Evolutionary conservation across 2,329 filamentous ascomycete species (phyloP), one percentile per base, ranked within the genome.

Genomic region (Colletotrichum cereale): DNA sequence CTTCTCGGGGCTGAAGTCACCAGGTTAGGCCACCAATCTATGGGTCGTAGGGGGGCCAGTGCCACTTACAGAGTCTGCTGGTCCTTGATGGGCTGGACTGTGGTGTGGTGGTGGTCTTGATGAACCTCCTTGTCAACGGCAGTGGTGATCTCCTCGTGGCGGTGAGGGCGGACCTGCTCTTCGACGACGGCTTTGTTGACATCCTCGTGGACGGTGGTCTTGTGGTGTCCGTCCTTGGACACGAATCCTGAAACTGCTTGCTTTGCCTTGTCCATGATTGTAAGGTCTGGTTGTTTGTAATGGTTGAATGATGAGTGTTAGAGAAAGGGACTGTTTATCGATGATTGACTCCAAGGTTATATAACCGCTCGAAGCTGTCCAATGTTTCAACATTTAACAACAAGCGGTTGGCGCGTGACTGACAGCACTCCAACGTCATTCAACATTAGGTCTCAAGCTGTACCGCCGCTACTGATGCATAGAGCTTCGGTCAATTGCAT

Each of bases 41-140:
- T n/a, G 75, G 56, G 24, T 78, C 72, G n/a, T 26, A 14, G 2
- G 2, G 14, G 11, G 2, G 2, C 40, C 8, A 3, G 8, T n/a
- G 16, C 80, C 12, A 84, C 84, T 76, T 88, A 88, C 73, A 85
- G 81, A 68, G 70, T 75, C 64, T 83, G 80, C 42, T 77, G 76
- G 21, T 73, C 70, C 16, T 75, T 55, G 31, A 94, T 81, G 0
- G 91, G 91, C 80, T 93, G 91, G 1, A 93, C 82, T 0, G 89
- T 90, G 57, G 90, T 92, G 79, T 93, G 90, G 79, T 92, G 89
- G 76, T 93, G 91, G 71, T 93, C 89, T 78, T 93, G 91, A 77
- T 93, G 91, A 5, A 93, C 83, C 75, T 93, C 91, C 75, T 87
- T 88, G 77, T 93, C 90, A 34, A 93, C 80, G 8, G 89, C 91